Evolutionary conservation across 805 yeast species (phyloP).

Genomic region (Schwanniomyces vanrijiae): DNA sequence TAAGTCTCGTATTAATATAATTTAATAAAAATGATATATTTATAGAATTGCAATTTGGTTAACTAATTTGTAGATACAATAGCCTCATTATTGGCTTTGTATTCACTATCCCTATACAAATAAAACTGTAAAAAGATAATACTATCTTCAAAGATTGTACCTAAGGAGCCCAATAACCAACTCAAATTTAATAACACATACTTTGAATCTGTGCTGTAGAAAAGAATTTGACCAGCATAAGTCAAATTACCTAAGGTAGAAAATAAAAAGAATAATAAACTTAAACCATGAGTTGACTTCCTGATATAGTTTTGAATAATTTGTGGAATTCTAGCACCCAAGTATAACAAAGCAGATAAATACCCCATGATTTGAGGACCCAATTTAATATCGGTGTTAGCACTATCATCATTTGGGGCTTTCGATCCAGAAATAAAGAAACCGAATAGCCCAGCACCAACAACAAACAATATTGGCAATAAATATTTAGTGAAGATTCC

Average conservation of each 20-base stretch:
- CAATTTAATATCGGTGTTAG: constrained; percentile 28
- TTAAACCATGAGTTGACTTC: constrained; percentile 81
- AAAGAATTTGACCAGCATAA: constrained; percentile 69
- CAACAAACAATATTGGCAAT: constrained; percentile 61
- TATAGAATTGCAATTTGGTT: background rate
- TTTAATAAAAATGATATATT: constrained; percentile 1
- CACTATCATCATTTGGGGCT: constrained; percentile 17
- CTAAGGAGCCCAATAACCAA: constrained; percentile 78
- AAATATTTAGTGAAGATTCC: constrained; percentile 50
- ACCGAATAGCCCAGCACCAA: constrained; percentile 62
- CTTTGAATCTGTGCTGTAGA: constrained; percentile 59
- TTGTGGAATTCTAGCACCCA: constrained; percentile 82
- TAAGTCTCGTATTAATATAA: constrained; percentile 1
- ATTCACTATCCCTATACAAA: constrained; percentile 45
- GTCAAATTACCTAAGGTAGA: constrained; percentile 75
- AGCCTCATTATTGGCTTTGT: constrained; percentile 1
- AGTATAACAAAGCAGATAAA: constrained; percentile 63
- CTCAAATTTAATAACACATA: constrained; percentile 65
- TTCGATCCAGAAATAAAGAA: constrained; percentile 48
- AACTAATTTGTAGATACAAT: background rate
- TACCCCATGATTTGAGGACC: constrained; percentile 74
- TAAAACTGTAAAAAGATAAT: constrained; percentile 69
- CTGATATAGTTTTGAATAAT: constrained; percentile 75
- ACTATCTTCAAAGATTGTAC: constrained; percentile 71
- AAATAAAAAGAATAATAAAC: constrained; percentile 74